Percentiles rank a stretch among this genome's conserved stretches.
Evolutionary conservation across 148 eudicot species (phyloP).

Genomic region (Rhododendron henanense): DNA sequence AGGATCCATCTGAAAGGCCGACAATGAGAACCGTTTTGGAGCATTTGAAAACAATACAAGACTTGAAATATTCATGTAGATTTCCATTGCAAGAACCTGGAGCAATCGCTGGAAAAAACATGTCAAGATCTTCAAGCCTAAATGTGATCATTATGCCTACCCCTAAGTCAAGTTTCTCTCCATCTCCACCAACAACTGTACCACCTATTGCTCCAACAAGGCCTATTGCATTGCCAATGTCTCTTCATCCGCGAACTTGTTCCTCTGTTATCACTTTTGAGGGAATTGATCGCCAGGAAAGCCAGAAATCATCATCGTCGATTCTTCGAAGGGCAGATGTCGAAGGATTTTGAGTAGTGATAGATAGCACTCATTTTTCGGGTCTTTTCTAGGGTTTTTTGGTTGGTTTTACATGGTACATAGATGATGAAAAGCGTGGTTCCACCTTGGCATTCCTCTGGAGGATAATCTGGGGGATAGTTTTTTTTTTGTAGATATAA

Average conservation of each 20-base stretch:
- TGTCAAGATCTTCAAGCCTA: slow-evolving; percentile 74
- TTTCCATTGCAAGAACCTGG: slow-evolving; percentile 90
- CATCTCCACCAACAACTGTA: slow-evolving; percentile 47
- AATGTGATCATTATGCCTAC: slow-evolving; percentile 44
- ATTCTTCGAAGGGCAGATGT: slow-evolving; percentile 53
- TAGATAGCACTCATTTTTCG: slow-evolving; percentile 26
- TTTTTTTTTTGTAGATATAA: slow-evolving; percentile 16
- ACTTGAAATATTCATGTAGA: slow-evolving; percentile 63
- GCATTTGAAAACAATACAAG: slow-evolving; percentile 66
- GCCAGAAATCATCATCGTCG: slow-evolving; percentile 50
- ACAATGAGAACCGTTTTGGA: slow-evolving; percentile 79
- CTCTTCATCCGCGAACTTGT: slow-evolving; percentile 48
- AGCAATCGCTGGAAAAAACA: slow-evolving; percentile 46
- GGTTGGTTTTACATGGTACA: slow-evolving; percentile 16
- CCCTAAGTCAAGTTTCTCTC: slow-evolving; percentile 46
- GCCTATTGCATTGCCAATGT: slow-evolving; percentile 30
- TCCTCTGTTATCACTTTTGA: slow-evolving; percentile 45
- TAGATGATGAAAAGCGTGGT: slow-evolving; percentile 16
- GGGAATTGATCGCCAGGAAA: slow-evolving; percentile 48
- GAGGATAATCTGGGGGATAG: not conserved
- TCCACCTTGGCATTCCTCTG: not conserved
- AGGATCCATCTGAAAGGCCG: slow-evolving; percentile 90
- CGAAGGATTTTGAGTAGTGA: slow-evolving; percentile 74
- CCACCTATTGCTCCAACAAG: slow-evolving; percentile 39
- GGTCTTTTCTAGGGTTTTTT: slow-evolving; percentile 7